Evolutionary conservation across 2,329 filamentous ascomycete genomes (phyloP).

Genomic region (Gyromitra esculenta): DNA sequence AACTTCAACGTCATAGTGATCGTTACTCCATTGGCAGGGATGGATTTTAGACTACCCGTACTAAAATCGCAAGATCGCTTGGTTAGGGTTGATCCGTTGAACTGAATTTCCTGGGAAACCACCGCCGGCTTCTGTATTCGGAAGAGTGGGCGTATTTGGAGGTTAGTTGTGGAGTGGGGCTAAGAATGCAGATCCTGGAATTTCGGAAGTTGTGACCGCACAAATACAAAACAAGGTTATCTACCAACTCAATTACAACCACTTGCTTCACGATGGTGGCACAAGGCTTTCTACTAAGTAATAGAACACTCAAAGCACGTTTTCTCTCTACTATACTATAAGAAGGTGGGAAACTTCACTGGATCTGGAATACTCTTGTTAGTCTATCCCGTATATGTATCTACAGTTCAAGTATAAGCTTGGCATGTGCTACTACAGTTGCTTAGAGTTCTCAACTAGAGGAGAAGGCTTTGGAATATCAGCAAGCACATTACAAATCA

Average conservation of each 20-base stretch:
- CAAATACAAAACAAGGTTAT: not conserved
- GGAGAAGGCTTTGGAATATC: not conserved
- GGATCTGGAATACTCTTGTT: not conserved
- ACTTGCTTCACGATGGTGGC: not conserved
- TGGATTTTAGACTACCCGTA: not conserved
- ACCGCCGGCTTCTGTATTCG: not conserved
- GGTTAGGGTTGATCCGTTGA: not conserved
- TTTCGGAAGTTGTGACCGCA: not conserved
- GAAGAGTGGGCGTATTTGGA: not conserved
- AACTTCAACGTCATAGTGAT: conserved; percentile 38
- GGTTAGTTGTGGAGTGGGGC: not conserved
- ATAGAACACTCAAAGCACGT: not conserved
- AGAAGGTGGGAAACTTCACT: not conserved
- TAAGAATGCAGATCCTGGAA: not conserved
- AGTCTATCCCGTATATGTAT: not conserved
- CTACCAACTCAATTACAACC: not conserved
- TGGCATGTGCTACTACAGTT: not conserved
- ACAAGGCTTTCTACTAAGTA: not conserved
- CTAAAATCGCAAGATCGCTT: not conserved
- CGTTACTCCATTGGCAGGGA: not conserved
- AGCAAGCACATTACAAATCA: not conserved
- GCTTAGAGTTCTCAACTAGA: not conserved
- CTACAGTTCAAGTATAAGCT: not conserved
- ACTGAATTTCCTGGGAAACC: not conserved
- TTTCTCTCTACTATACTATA: not conserved